Evolutionary conservation across 345 rosid genomes (phyloP), one percentile per base, ranked within the genome.

Genomic region (Laguncularia racemosa): DNA sequence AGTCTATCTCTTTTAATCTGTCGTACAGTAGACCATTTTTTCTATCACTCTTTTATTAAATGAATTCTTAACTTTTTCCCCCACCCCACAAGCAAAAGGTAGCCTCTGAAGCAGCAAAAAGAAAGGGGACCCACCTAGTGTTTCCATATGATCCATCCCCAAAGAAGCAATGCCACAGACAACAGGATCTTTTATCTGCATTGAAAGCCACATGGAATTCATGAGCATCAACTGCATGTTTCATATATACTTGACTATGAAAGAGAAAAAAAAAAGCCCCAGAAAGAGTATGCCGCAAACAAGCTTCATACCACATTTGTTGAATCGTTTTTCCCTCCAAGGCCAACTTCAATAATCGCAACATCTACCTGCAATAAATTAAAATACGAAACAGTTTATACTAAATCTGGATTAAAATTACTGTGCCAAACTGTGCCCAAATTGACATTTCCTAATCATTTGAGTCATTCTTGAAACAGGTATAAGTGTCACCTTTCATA

Each of bases 331-430:
- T 20, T 62, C 26, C 95, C 97, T 20, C 95, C 95, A 59, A 90
- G 81, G 53, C 97, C 97, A 66, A 83, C 95, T 83, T 90, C 97
- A 77, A 90, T 81, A 57, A 90, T 67, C 38, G 91, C 84, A 63
- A 87, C 97, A 67, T 90, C 91, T 50, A 90, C 97, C 97, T 89
- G 70, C 44, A 60, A 50, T 20, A 14, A n/a, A 19, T 19, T 50
- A 50, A 44, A 21, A 21, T 44, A 21, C 5, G 28, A 23, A 23
- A 23, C 28, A 23, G 28, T 23, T 23, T 23, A 23, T 1, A 23
- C 28, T 23, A 6, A 23, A 23, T 23, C 28, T 6, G 28, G 28
- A 23, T 23, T 23, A 23, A 23, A 23, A 23, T 23, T 23, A 23
- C 5, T 6, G 28, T 23, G 28, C 28, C 28, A 23, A 2, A 23